Evolutionary conservation across 352 stramenopile genomes (phyloP).

Genomic region (Phytophthora multivora): DNA sequence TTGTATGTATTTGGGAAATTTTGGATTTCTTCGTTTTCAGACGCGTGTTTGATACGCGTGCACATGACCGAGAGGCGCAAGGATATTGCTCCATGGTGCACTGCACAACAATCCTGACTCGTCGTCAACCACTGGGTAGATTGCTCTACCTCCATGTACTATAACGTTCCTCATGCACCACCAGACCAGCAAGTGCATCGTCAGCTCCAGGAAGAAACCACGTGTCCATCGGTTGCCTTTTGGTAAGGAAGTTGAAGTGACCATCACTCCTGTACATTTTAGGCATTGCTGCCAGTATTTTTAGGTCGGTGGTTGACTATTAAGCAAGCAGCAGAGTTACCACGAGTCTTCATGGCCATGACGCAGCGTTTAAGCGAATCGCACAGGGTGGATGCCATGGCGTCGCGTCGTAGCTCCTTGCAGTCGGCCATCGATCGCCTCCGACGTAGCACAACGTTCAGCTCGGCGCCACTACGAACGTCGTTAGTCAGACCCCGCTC

Average conservation of each 20-base stretch:
- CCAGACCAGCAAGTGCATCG: too few species aligned
- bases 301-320: not conserved
- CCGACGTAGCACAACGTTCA: slow-evolving; percentile 18
- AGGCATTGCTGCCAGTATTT: slow-evolving; percentile 13
- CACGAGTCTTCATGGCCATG: not conserved
- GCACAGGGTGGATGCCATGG: not conserved
- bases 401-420: slow-evolving; percentile 22
- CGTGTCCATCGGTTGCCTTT: too few species aligned
- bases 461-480: slow-evolving; percentile 10
- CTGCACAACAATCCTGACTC: not conserved
- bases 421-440: slow-evolving; percentile 15
- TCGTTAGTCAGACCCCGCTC: slow-evolving; percentile 45
- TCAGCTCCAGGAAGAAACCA: too few species aligned
- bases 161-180: too few species aligned
- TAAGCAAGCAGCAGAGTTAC: not conserved
- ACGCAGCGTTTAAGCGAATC: slow-evolving; percentile 5
- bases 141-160: too few species aligned
- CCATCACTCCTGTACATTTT: slow-evolving; percentile 22
- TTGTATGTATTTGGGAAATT: slow-evolving; percentile 19
- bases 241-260: slow-evolving; percentile 30
- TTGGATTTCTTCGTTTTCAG: slow-evolving; percentile 1
- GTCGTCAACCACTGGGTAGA: not conserved
- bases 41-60: too few species aligned
- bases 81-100: too few species aligned
- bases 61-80: too few species aligned